A percentile compares a stretch with the other conserved stretches of the same genome.
Evolutionary conservation across 129 eudicot genomes (phyloP).

Genomic region (Erigeron canadensis): DNA sequence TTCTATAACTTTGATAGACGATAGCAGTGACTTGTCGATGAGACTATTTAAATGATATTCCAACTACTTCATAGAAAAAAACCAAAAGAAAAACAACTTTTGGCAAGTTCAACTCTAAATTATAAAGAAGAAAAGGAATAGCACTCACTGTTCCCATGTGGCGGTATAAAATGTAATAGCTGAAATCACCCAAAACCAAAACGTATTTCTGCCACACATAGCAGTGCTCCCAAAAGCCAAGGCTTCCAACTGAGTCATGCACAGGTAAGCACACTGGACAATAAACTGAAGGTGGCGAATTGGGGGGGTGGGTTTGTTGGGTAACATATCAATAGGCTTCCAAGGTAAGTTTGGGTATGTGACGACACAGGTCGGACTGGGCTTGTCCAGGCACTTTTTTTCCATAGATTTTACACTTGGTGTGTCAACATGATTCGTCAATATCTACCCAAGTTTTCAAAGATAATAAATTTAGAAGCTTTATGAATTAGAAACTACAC

Average conservation of each 20-base stretch:
- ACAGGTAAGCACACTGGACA: not conserved
- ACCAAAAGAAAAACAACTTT: not conserved
- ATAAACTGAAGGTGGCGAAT: too few relatives aligned
- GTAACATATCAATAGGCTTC: not conserved
- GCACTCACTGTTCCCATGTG: conserved; percentile 76
- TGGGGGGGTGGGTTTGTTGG: not conserved
- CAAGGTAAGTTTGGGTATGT: too few relatives aligned
- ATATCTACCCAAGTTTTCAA: not conserved
- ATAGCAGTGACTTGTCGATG: not conserved
- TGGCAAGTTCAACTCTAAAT: not conserved
- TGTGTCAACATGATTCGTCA: not conserved
- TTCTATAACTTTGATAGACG: not conserved
- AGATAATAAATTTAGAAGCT: not conserved
- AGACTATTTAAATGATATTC: not conserved
- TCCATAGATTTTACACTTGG: not conserved
- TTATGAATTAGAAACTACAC: not conserved
- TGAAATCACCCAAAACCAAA: conserved; percentile 83
- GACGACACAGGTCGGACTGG: too few relatives aligned
- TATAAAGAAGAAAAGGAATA: not conserved
- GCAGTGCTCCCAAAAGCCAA: conserved; percentile 85
- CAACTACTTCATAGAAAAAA: not conserved
- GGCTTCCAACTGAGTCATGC: conserved; percentile 65
- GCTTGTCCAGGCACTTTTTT: too few relatives aligned
- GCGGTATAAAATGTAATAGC: conserved; percentile 86
- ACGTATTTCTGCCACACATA: conserved; percentile 69